Conservation (phyloP, 176 grass and related monocot genomes). For the Hyparrhenia diplandra region DNA sequence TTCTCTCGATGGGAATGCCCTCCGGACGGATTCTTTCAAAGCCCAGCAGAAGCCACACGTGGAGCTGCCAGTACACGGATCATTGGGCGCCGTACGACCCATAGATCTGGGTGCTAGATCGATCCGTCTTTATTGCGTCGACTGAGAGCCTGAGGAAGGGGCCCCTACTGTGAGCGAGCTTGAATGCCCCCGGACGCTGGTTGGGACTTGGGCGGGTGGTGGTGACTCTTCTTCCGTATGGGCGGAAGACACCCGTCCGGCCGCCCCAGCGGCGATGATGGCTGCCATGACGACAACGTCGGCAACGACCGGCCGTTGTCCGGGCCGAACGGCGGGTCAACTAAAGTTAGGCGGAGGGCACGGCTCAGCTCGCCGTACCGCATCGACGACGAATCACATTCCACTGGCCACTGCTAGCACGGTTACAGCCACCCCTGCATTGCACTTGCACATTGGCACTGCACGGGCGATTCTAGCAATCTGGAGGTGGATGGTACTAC, state of each 20-base stretch:
- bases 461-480: background rate
- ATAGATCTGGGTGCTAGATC: constrained; percentile 27
- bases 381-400: background rate
- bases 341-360: constrained; percentile 36
- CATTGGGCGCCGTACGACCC: constrained; percentile 9
- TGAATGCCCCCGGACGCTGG: constrained; percentile 6
- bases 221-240: background rate
- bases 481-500: background rate
- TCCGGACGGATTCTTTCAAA: background rate
- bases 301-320: constrained; percentile 19
- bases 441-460: background rate
- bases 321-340: constrained; percentile 18
- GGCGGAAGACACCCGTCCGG: background rate
- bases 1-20: background rate
- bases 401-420: background rate
- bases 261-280: background rate
- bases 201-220: constrained; percentile 3
- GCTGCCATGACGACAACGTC: constrained; percentile 7
- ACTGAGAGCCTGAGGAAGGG: background rate
- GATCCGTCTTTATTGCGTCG: constrained; percentile 16
- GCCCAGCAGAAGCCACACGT: background rate
- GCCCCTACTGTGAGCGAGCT: background rate
- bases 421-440: background rate
- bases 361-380: background rate
- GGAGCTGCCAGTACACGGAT: constrained; percentile 6